Conservation (phyloP, 305 asterid genomes). For the Lippia alba region DNA sequence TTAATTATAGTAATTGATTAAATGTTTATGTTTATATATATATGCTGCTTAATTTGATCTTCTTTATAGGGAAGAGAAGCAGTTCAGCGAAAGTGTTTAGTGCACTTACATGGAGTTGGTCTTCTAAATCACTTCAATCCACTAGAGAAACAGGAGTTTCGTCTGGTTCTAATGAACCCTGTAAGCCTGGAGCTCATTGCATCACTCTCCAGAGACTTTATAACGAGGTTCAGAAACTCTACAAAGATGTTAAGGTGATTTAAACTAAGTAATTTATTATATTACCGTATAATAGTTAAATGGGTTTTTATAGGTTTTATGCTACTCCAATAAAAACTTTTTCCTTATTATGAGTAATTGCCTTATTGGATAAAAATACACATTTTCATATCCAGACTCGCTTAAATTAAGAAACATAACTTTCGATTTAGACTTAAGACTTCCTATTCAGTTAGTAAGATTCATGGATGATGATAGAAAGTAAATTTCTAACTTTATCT, state of each 20-base stretch:
- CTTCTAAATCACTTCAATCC: constrained; percentile 62
- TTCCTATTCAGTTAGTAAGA: no score
- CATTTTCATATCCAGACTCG: no score
- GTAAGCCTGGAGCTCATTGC: constrained; percentile 86
- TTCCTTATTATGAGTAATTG: no score
- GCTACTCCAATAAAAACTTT: no score
- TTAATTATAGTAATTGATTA: constrained; percentile 3
- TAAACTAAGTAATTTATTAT: constrained; percentile 14
- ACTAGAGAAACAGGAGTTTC: constrained; percentile 45
- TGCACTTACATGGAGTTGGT: constrained; percentile 77
- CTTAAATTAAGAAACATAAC: no score
- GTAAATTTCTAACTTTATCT: no score
- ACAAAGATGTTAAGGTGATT: constrained; percentile 78
- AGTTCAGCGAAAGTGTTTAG: constrained; percentile 72
- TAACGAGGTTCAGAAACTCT: constrained; percentile 73
- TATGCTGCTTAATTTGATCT: no score
- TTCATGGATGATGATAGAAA: no score
- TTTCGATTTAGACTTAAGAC: no score
- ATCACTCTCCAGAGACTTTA: constrained; percentile 71
- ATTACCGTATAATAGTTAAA: no score
- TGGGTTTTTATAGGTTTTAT: no score
- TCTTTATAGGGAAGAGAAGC: constrained; percentile 66
- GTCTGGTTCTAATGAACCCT: constrained; percentile 59
- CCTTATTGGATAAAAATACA: no score
- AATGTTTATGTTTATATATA: neutral